Base-by-base conservation (phyloP, 2,329 filamentous ascomycete genomes). In the Malbranchea cinnamomea region DNA sequence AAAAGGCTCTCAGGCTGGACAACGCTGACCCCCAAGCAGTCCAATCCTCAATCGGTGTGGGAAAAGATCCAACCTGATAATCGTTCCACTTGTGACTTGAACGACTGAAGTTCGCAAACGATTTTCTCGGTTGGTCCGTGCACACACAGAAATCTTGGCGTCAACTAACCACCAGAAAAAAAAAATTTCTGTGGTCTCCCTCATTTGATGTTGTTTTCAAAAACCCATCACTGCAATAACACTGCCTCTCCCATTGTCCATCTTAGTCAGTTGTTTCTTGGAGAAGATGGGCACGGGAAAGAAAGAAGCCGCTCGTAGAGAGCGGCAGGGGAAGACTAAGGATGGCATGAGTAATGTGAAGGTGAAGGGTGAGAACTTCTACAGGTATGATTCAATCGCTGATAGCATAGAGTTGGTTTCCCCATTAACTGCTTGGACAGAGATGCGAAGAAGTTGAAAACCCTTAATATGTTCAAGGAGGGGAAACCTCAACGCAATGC, bases 301-400 rank as follows among this genome's bases (percentile, higher is more conserved):
- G 68, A 94, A 94, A 60, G 87, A 95, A 61, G 74, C 74, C 41
- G 70, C 64, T 54, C 76, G 87, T 60, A 78, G 79, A 54, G 69
- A 68, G 63, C 79, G 84, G 55, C 75, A 94, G 68, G 83, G 82
- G 44, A 87, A 85, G 62, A 71, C 70, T 28, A 71, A 71, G 42
- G 78, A 89, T 72, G 83, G 83, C 54, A 83, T 93, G 72, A 74
- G 62, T 47, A 95, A 95, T 62, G 81, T 95, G 50, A 82, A 77
- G 48, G 67, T 74, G 46, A 98, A 98, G 63, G 89, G 89, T 60
- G 87, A 95, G 67, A 95, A 95, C 65, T 98, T 95, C 63, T 95
- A 95, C 65, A 74, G 81, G 68, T 78, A 62, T 41, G 65, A 36
- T 17, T 23, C n/a, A n/a, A 28, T 23, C n/a, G 2, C n/a, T 22